Base-by-base conservation (phyloP, 1,284 basidiomycete genomes). In the Flammula alnicola region DNA sequence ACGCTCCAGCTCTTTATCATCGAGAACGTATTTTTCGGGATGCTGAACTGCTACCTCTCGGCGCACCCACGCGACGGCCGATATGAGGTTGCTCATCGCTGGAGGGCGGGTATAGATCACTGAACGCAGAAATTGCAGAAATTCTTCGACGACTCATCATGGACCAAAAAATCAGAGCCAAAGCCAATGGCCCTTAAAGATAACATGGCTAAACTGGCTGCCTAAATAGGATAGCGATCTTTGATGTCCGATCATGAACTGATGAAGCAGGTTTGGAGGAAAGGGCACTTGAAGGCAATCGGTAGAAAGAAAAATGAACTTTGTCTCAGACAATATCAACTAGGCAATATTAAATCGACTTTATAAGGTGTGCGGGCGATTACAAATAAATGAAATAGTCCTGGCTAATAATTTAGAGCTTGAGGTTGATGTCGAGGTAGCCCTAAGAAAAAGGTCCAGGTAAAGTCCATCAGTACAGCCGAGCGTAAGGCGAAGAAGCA, bases 1-100 rank as follows among this genome's bases (percentile, higher is more conserved):
- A 32, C 97, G 86, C 63, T 91, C 86, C 27, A 99, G 78, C 71
- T 99, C 96, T 38, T 81, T 76, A 62, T 97, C 93, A 66, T 98
- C 93, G 33, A 99, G 83, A 48, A 91, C 80, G 69, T 98, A 98
- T 74, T 91, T 94, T 63, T 77, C 73, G 3, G 97, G 96, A 62
- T 95, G 82, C 54, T 80, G 80, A 1, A 79, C 76, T 14, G 94
- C 77, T 19, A 85, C 81, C 8, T 96, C 95, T 51, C 91, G 82
- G 55, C 84, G 86, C 31, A 98, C 88, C 96, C 96, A 89, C 48
- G 60, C 60, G 42, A 73, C 68, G 65, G 70, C 77, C 49, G 87
- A 90, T 64, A 90, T 88, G 64, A 90, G 76, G 65, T 77, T 84
- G 62, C 83, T 85, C 87, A 89, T 89, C 57, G 47, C 32, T 23